Conservation (phyloP, 1,284 basidiomycete genomes). For the Xerocomus cyaneibrunnescens region DNA sequence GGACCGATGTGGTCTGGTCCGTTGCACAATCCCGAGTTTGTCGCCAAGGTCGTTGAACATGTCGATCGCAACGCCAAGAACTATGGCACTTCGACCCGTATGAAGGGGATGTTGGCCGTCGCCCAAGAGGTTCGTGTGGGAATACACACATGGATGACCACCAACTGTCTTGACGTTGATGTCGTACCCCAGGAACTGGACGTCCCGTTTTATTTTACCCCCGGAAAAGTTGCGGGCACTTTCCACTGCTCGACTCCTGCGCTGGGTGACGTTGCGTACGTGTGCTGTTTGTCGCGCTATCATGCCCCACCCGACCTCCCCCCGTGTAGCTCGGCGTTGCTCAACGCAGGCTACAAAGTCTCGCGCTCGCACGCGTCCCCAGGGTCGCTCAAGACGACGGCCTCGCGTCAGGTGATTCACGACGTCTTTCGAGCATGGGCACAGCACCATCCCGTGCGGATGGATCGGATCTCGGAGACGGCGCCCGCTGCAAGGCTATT, state of each 20-base stretch:
- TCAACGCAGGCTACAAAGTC: constrained; percentile 82
- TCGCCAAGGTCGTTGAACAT: constrained; percentile 73
- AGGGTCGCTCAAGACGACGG: constrained; percentile 91
- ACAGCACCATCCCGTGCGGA: constrained; percentile 78
- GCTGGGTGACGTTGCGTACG: constrained; percentile 72
- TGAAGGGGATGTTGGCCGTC: constrained; percentile 94
- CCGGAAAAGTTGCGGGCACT: constrained; percentile 74
- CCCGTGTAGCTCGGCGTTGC: constrained; percentile 73
- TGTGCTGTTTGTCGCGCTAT: constrained; percentile 10
- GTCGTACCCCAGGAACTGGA: constrained; percentile 64
- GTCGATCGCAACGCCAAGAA: constrained; percentile 58
- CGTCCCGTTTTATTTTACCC: constrained; percentile 90
- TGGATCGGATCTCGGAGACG: constrained; percentile 72
- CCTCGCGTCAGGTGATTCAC: constrained; percentile 69
- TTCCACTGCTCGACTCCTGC: constrained; percentile 85
- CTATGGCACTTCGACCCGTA: constrained; percentile 82
- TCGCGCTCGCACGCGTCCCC: constrained; percentile 89
- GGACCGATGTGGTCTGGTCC: constrained; percentile 97
- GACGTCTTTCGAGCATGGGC: constrained; percentile 87
- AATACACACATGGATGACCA: too few species aligned
- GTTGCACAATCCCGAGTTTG: constrained; percentile 79
- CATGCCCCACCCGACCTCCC: not conserved
- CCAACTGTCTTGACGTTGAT: constrained; percentile 1
- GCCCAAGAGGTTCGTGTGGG: constrained; percentile 73
- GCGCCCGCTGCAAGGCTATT: constrained; percentile 70